phyloP scores from a whole-genome alignment of 2,329 filamentous ascomycete species.

The Neofusicoccum sp. region DNA sequence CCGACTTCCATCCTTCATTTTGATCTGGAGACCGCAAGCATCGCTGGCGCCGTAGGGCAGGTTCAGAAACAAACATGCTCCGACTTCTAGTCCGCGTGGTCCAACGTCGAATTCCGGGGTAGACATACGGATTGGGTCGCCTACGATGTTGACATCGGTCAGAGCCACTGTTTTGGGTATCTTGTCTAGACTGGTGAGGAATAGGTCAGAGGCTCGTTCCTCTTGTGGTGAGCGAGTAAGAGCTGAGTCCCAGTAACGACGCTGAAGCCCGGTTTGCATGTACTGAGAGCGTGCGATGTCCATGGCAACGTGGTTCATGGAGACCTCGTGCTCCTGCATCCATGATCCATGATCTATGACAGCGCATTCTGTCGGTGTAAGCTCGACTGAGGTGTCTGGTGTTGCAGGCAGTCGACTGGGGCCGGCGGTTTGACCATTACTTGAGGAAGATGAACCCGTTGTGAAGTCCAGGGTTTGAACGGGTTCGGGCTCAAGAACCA shows the following conservation, averaged over 20 bases:
- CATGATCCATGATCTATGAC: too few species aligned
- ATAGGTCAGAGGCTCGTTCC: neutral
- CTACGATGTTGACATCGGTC: neutral
- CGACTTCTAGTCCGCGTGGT: slow-evolving; percentile 7
- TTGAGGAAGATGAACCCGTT: neutral
- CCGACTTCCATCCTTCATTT: neutral
- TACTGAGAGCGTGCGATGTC: neutral
- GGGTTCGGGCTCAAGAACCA: neutral
- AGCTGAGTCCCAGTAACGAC: slow-evolving; percentile 7
- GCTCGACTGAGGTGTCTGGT: neutral
- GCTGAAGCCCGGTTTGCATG: neutral
- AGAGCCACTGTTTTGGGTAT: neutral
- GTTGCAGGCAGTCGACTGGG: neutral
- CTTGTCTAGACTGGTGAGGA: neutral
- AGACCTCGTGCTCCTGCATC: neutral
- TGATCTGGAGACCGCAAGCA: neutral
- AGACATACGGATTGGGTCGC: neutral
- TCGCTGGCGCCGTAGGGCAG: slow-evolving; percentile 8
- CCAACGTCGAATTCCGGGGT: neutral
- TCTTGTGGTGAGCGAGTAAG: neutral
- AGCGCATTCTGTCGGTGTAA: neutral
- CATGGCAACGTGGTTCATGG: neutral
- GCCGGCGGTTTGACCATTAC: neutral
- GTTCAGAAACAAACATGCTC: slow-evolving; percentile 13
- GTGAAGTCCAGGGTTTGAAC: neutral